phyloP scores from a whole-genome alignment of 495 filamentous ascomycete species.

The Hyaloscypha variabilis region DNA sequence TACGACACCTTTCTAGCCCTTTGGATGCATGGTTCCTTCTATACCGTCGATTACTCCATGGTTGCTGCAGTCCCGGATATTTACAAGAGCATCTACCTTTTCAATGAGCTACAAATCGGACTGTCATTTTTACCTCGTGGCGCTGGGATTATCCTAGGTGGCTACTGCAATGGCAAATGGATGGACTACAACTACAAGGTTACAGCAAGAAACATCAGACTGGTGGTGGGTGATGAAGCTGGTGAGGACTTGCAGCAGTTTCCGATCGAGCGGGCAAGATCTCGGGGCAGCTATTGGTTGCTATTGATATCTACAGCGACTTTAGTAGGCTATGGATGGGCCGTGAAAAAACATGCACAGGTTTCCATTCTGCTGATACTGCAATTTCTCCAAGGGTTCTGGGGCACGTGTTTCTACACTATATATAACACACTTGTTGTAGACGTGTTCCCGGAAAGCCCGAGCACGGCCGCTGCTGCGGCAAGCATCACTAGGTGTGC shows the following conservation, averaged over 20 bases:
- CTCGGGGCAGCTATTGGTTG: constrained; percentile 11
- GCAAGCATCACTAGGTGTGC: constrained; percentile 26
- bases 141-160: not conserved
- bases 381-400: constrained; percentile 17
- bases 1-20: no score
- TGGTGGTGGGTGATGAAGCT: not conserved
- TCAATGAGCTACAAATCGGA: no score
- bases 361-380: constrained; percentile 27
- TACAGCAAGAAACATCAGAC: constrained; percentile 12
- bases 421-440: constrained; percentile 22
- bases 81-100: no score
- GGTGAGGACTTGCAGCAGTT: constrained; percentile 20
- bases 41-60: no score
- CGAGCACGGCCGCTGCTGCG: constrained; percentile 28
- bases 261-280: constrained; percentile 35
- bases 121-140: constrained; percentile 6
- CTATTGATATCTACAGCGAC: not conserved
- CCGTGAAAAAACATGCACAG: constrained; percentile 6
- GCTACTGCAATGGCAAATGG: constrained; percentile 14
- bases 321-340: constrained; percentile 28
- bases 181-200: constrained; percentile 35
- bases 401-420: not conserved
- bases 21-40: no score
- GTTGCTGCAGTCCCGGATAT: no score
- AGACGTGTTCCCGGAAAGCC: constrained; percentile 24